Percentiles rank a stretch among this genome's conserved stretches.
phyloP scores from a whole-genome alignment of 768 basidiomycete species.

The Collybia sp. region DNA sequence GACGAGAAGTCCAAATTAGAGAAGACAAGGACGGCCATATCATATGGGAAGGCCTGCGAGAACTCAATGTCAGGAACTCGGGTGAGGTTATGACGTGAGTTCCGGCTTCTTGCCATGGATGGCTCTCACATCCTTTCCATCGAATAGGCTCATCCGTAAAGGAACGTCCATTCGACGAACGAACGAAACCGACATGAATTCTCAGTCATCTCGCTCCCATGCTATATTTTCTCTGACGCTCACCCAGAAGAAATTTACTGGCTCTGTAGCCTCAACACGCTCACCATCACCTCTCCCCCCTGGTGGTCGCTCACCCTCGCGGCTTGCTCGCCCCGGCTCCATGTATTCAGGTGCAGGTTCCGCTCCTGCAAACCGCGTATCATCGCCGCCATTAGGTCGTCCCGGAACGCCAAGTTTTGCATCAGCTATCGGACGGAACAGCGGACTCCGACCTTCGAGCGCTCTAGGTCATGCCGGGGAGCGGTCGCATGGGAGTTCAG shows the following conservation, averaged over 20 bases:
- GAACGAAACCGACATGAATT: slow-evolving; percentile 98
- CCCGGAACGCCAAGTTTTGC: slow-evolving; percentile 79
- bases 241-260: slow-evolving; percentile 83
- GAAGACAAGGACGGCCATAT: slow-evolving; percentile 98
- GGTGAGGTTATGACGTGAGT: slow-evolving; percentile 91
- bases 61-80: slow-evolving; percentile 81
- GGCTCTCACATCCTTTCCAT: slow-evolving; percentile 7
- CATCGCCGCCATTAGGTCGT: slow-evolving; percentile 74
- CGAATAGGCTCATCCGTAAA: slow-evolving; percentile 71
- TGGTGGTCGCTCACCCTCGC: slow-evolving; percentile 68
- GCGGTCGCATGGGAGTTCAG: slow-evolving; percentile 23
- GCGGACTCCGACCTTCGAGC: slow-evolving; percentile 69
- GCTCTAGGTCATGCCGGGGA: slow-evolving; percentile 71
- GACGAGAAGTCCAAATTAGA: slow-evolving; percentile 89
- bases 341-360: slow-evolving; percentile 46
- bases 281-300: slow-evolving; percentile 76
- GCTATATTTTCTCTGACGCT: slow-evolving; percentile 97
- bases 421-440: slow-evolving; percentile 66
- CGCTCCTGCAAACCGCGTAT: slow-evolving; percentile 45
- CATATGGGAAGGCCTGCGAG: slow-evolving; percentile 93
- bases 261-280: slow-evolving; percentile 63
- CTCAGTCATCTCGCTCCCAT: slow-evolving; percentile 95
- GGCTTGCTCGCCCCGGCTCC: slow-evolving; percentile 81
- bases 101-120: slow-evolving; percentile 9
- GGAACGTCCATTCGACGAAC: slow-evolving; percentile 91